Conservation (phyloP, 1,284 basidiomycete genomes). For the Moesziomyces aphidis region DNA sequence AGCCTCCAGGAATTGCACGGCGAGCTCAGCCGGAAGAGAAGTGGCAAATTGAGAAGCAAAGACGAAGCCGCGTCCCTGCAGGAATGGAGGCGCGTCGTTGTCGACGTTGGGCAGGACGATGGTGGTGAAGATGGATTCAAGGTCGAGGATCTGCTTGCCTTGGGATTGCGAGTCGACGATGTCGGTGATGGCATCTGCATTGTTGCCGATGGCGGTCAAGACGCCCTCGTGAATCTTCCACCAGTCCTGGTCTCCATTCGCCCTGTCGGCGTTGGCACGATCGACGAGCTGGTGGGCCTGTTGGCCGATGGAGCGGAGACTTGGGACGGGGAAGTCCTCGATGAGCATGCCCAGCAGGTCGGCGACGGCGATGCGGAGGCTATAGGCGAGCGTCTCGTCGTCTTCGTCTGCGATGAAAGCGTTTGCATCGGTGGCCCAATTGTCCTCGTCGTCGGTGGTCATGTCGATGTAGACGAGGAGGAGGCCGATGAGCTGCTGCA, state of each 20-base stretch:
- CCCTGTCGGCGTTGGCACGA: conserved; percentile 70
- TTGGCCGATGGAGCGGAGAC: conserved; percentile 70
- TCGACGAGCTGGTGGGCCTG: conserved; percentile 70
- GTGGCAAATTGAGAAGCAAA: conserved; percentile 90
- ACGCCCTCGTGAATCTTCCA: conserved; percentile 87
- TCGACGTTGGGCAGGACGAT: conserved; percentile 82
- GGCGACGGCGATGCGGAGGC: conserved; percentile 83
- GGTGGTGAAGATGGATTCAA: conserved; percentile 79
- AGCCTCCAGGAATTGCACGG: conserved; percentile 78
- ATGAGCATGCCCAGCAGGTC: conserved; percentile 85
- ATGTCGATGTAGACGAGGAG: conserved; percentile 85
- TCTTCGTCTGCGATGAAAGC: conserved; percentile 94
- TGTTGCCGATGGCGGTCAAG: conserved; percentile 84
- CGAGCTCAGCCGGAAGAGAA: conserved; percentile 76
- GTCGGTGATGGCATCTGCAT: conserved; percentile 81
- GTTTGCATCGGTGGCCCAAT: conserved; percentile 88
- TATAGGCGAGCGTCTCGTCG: conserved; percentile 85
- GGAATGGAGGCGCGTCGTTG: conserved; percentile 77
- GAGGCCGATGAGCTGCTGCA: conserved; percentile 74
- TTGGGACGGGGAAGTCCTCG: conserved; percentile 75
- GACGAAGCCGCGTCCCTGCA: conserved; percentile 93
- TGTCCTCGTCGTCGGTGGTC: conserved; percentile 91
- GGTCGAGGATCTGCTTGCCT: conserved; percentile 72
- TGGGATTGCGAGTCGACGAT: conserved; percentile 75
- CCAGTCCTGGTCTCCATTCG: conserved; percentile 68